Base-by-base conservation (phyloP, 1,139 yeast genomes). In the Debaryomyces udenii region DNA sequence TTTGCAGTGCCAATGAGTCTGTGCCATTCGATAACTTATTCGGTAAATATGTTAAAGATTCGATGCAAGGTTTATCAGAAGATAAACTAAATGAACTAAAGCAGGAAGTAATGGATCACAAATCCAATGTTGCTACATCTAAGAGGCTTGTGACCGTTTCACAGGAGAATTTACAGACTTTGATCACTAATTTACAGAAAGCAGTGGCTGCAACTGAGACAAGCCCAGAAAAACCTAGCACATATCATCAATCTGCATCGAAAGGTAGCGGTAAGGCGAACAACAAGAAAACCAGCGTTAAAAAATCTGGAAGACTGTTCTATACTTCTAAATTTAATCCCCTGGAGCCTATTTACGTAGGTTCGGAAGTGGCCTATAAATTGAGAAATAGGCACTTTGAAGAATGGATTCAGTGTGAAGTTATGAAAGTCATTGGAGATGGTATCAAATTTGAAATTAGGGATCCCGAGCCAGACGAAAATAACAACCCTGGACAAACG, bases 371-470 rank as follows among this genome's bases (percentile, higher is more conserved):
- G 1, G 99, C 98, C 0, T 93, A 85, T 65, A 82, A 85, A 56
- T 77, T 91, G 14, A 77, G 77, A 45, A 79, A 78, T 50, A 75
- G 85, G 29, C 86, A 81, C 37, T 64, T 72, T 6, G 94, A 87
- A 39, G 99, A 93, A 57, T 94, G 99, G 99, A 90, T 94, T 52
- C 96, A 90, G 60, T 94, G 99, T 67, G 91, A 86, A 53, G 96
- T 93, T 17, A 79, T 85, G 37, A 81, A 80, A 52, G 81, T 93
- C 3, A 66, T 83, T 17, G 81, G 82, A 1, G 98, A 91, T 50
- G 94, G 95, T 1, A 68, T 76, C 18, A 80, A 79, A 58, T 86
- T 81, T 56, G 98, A 93, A 62, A 91, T 94, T 9, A 80, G 89
- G 50, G 99, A 94, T 61, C 97, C 98, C 0, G 99, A 94, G 59